Percentiles rank a stretch among this genome's conserved stretches.
Evolutionary conservation across 1,284 basidiomycete genomes (phyloP).

Genomic region (Coriolopsis trogii): DNA sequence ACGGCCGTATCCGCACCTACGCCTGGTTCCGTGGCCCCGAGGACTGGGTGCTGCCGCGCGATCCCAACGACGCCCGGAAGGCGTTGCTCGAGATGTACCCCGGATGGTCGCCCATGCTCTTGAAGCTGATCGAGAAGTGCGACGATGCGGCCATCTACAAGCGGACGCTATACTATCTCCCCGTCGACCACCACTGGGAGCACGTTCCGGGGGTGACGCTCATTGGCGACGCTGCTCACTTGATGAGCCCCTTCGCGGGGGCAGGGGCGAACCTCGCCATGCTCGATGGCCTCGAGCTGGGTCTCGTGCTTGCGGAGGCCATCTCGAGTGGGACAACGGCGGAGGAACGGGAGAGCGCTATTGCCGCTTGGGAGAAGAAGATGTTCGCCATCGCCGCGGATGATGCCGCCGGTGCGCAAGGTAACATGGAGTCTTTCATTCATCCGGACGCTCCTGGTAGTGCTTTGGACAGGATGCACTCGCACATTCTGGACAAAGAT

Average conservation of each 20-base stretch:
- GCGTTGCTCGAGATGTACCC: not conserved
- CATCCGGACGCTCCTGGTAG: no score
- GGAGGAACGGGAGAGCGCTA: not conserved
- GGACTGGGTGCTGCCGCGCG: not conserved
- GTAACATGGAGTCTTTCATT: no score
- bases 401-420: no score
- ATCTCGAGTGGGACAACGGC: not conserved
- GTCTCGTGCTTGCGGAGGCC: not conserved
- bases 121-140: not conserved
- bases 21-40: not conserved
- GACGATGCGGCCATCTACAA: not conserved
- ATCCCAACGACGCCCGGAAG: not conserved
- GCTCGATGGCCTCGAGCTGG: constrained; percentile 24
- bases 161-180: not conserved
- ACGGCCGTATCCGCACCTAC: not conserved
- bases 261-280: not conserved
- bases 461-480: no score
- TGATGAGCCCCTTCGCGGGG: not conserved
- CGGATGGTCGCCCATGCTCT: not conserved
- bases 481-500: no score
- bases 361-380: not conserved
- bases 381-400: no score
- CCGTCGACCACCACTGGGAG: not conserved
- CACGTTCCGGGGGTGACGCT: constrained; percentile 12
- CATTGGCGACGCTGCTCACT: constrained; percentile 29